Evolutionary conservation across 2,329 filamentous ascomycete genomes (phyloP).

Genomic region (Verticillium nubilum): DNA sequence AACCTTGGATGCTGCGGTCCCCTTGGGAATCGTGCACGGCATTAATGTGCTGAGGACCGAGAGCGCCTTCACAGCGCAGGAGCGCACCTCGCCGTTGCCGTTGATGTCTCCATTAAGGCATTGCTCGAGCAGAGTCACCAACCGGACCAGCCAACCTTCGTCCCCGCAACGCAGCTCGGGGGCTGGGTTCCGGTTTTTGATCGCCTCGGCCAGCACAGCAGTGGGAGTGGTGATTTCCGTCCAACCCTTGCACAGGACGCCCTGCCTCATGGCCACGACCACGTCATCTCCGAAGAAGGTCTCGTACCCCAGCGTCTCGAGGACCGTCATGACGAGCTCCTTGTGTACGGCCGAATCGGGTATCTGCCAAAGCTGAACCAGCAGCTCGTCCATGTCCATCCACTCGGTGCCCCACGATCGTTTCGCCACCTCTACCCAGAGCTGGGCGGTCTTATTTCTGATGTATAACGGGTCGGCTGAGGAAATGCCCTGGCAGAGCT

Average conservation of each 20-base stretch:
- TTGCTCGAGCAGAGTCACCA: slow-evolving; percentile 67
- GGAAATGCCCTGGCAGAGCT: slow-evolving; percentile 67
- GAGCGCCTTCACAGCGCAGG: slow-evolving; percentile 70
- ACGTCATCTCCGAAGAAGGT: slow-evolving; percentile 89
- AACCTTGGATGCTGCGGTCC: slow-evolving; percentile 65
- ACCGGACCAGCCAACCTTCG: slow-evolving; percentile 82
- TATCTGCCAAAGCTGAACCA: slow-evolving; percentile 78
- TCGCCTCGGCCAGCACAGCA: slow-evolving; percentile 66
- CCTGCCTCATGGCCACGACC: slow-evolving; percentile 76
- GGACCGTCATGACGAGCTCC: slow-evolving; percentile 78
- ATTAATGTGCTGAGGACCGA: slow-evolving; percentile 73
- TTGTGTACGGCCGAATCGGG: slow-evolving; percentile 61
- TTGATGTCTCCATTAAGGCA: slow-evolving; percentile 64
- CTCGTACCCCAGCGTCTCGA: slow-evolving; percentile 91
- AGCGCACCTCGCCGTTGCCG: slow-evolving; percentile 60
- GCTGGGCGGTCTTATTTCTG: slow-evolving; percentile 86
- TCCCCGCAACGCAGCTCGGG: slow-evolving; percentile 68
- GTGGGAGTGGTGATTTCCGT: slow-evolving; percentile 91
- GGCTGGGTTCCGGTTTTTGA: slow-evolving; percentile 65
- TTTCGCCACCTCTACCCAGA: slow-evolving; percentile 95
- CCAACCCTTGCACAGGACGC: slow-evolving; percentile 78
- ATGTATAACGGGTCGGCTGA: slow-evolving; percentile 74
- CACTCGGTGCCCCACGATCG: slow-evolving; percentile 88
- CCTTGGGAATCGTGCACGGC: slow-evolving; percentile 82
- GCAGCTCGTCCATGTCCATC: slow-evolving; percentile 86